Base-by-base conservation (phyloP, 2,329 filamentous ascomycete genomes). In the Nothophaeocryptopus gaeumannii region DNA sequence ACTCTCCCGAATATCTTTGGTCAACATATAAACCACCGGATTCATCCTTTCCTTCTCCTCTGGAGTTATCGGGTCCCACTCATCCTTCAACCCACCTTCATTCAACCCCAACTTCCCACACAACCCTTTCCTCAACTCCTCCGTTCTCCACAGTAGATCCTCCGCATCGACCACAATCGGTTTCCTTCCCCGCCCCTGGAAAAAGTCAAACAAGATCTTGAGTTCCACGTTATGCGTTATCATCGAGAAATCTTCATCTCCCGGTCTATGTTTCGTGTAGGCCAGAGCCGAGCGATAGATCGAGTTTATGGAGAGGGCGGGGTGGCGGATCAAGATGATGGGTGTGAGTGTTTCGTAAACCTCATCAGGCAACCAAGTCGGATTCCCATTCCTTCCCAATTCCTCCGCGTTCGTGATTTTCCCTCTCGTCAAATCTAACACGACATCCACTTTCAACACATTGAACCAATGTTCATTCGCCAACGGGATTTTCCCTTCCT, bases 391-490 rank as follows among this genome's bases (percentile, higher is more conserved):
- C 20, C 20, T 1, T 12, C 32, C 32, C 13, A 45, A 20, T 4
- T n/a, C 32, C 13, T 14, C 33, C 14, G 37, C 3, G 16, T 38
- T 26, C 29, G 12, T 34, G 26, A 50, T 45, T 13, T 10, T 16
- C n/a, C 33, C 33, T 12, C 47, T 13, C 11, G 16, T 33, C 11
- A 42, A 11, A 9, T 26, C 31, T 2, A 42, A 30, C 4, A 42
- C 45, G 9, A 42, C 16, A 11, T 48, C 37, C 35, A 15, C 12
- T 26, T 41, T 41, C 10, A 48, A 11, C 2, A 48, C 31, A 14
- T 48, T 37, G 14, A 42, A 37, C 38, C 45, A 35, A 15, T 50
- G 47, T 32, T 45, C 47, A 30, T 50, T 45, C 9, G 34, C 11
- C 12, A 40, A 4, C 32, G 13, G 26, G 5, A 32, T 14, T 14